Evolutionary conservation across 805 yeast genomes (phyloP).

Genomic region (Candida maltosa): DNA sequence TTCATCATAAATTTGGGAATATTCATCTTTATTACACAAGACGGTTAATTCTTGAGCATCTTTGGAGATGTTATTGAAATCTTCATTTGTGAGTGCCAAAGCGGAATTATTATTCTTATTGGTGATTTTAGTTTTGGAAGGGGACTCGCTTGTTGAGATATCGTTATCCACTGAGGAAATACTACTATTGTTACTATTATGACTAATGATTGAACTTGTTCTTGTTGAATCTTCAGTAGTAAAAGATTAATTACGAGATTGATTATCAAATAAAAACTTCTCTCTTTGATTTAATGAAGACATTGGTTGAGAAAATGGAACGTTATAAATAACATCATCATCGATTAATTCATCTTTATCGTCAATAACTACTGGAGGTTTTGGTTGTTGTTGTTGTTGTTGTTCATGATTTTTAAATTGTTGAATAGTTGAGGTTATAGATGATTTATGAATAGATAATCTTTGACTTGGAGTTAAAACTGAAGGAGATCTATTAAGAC

Average conservation of each 20-base stretch:
- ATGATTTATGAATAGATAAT: slow-evolving; percentile 22
- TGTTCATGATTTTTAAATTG: slow-evolving; percentile 13
- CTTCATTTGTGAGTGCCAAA: slow-evolving; percentile 2
- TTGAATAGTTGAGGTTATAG: slow-evolving; percentile 20
- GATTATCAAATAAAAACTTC: slow-evolving; percentile 20
- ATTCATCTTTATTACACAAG: slow-evolving; percentile 24
- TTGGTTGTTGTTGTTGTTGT: not conserved
- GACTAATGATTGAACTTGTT: slow-evolving; percentile 45
- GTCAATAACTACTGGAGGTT: slow-evolving; percentile 5
- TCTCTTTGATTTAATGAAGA: slow-evolving; percentile 33
- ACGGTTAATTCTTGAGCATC: slow-evolving; percentile 33
- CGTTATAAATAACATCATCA: slow-evolving; percentile 50
- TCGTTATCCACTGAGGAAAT: slow-evolving; percentile 6
- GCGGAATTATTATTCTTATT: not conserved
- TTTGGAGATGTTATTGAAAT: slow-evolving; percentile 18
- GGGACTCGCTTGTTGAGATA: no score
- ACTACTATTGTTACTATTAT: slow-evolving; percentile 17
- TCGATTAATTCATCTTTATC: slow-evolving; percentile 13
- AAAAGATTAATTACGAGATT: slow-evolving; percentile 15
- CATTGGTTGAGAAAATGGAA: slow-evolving; percentile 60
- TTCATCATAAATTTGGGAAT: slow-evolving; percentile 21
- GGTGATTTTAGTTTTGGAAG: not conserved
- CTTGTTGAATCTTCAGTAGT: slow-evolving; percentile 40
- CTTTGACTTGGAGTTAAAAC: slow-evolving; percentile 29
- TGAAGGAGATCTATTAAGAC: no score